Base-by-base conservation (phyloP, 1,284 basidiomycete genomes). In the Anthracocystis panici-leucophaei region DNA sequence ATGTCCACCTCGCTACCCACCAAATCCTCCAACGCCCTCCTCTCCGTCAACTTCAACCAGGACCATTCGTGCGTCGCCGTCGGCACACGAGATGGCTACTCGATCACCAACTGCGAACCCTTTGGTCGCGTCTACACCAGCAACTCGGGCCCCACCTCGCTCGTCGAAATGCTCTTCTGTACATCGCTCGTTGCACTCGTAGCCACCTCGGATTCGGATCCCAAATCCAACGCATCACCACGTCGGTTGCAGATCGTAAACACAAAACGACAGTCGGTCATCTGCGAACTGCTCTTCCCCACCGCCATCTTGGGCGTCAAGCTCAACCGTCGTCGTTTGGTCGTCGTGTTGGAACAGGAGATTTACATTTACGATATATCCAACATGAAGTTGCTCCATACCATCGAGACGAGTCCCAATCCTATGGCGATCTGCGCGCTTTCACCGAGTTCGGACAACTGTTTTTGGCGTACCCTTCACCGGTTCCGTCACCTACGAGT, bases 331-430 rank as follows among this genome's bases (percentile, higher is more conserved):
- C 95, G 97, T 87, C 92, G 95, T 0, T 89, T 99, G 23, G 93
- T 98, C 40, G 96, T 99, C 70, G 92, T 99, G 8, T 89, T 99
- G 58, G 95, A 97, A 84, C 90, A 90, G 45, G 94, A 98, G 86
- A 97, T 99, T 66, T 99, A 98, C 87, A 95, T 98, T 63, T 99
- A 99, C 84, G 96, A 99, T 84, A 98, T 99, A 80, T 93, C 92
- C 67, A 99, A 97, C 80, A 98, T 99, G 96, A 92, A 95, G 80
- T 89, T 99, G 33, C 87, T 97, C 46, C 96, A 98, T 85, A 97
- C 97, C 52, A 96, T 99, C 63, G 97, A 99, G 88, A 99, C 96
- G 0, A 92, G 93, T 16, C 91, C 93, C 0, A 99, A 99, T 85
- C 94, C 95, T 2, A 92, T 96, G 84, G 95, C 95, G 25, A 94